These are phyloP conservation scores for Claviceps paspali DNA, from an alignment of 2,329 filamentous ascomycete genomes.

Conservation along the genomic window DNA sequence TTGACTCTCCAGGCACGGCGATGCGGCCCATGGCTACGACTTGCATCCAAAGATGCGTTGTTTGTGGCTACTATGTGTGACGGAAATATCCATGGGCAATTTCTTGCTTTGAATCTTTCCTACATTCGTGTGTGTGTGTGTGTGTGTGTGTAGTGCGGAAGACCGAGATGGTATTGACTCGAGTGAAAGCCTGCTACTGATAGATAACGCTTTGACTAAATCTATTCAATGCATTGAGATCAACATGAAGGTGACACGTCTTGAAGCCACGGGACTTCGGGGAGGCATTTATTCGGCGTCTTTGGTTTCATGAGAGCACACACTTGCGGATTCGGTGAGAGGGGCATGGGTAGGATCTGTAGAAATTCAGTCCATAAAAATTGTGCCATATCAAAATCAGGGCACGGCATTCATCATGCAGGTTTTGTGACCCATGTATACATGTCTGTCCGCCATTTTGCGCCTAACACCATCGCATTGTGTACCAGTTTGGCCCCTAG, in stretches of 20 bases:
- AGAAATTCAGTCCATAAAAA: neutral
- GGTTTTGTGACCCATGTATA: conserved; percentile 6
- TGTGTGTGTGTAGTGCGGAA: conserved; percentile 51
- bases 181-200: conserved; percentile 8
- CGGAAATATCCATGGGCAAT: neutral
- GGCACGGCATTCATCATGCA: neutral
- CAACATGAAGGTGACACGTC: neutral
- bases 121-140: neutral
- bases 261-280: conserved; percentile 42
- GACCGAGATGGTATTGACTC: conserved; percentile 91
- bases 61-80: no score
- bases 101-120: neutral
- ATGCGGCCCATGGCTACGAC: no score
- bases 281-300: no score
- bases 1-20: neutral
- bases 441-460: conserved; percentile 8
- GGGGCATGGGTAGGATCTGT: no score
- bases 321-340: no score
- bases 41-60: no score
- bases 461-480: conserved; percentile 22
- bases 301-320: no score
- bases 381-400: neutral
- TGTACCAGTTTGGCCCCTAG: conserved; percentile 9
- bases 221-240: neutral
- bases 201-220: no score